phyloP scores from a whole-genome alignment of 2,329 filamentous ascomycete genomes.

The Pseudopyrenochaeta lycopersici region DNA sequence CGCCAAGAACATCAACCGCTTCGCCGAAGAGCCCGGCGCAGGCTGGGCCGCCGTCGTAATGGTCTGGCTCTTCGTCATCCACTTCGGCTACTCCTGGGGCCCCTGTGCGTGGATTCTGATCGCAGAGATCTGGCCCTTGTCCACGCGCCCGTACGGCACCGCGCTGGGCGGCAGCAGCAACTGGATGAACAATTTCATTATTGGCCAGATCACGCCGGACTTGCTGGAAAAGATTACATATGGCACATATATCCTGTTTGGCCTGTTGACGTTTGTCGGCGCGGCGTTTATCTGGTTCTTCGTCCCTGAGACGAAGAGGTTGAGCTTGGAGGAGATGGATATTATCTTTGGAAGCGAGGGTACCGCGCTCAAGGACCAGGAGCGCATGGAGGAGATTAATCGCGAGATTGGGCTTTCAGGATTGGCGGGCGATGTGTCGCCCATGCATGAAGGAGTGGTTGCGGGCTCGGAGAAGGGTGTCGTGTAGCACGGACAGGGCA shows the following conservation, averaged over 20 bases:
- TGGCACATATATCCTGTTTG: slow-evolving; percentile 77
- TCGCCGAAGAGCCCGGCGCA: slow-evolving; percentile 53
- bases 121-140: slow-evolving; percentile 77
- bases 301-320: slow-evolving; percentile 64
- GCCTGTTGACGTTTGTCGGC: slow-evolving; percentile 69
- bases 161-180: slow-evolving; percentile 64
- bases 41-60: slow-evolving; percentile 76
- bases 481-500: slow-evolving; percentile 1
- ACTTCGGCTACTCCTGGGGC: slow-evolving; percentile 80
- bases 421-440: slow-evolving; percentile 12
- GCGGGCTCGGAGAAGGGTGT: slow-evolving; percentile 24
- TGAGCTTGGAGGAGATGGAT: slow-evolving; percentile 67
- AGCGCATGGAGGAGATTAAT: slow-evolving; percentile 77
- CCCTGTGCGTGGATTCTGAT: slow-evolving; percentile 79
- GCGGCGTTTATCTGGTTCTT: slow-evolving; percentile 63
- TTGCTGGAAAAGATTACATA: slow-evolving; percentile 72
- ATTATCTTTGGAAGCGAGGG: slow-evolving; percentile 63
- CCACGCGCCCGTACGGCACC: slow-evolving; percentile 73
- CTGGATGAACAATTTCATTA: slow-evolving; percentile 66
- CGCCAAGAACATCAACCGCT: slow-evolving; percentile 68
- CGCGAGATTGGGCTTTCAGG: slow-evolving; percentile 71
- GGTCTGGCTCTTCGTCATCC: slow-evolving; percentile 78
- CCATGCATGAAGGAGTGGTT: slow-evolving; percentile 12
- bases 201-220: slow-evolving; percentile 74
- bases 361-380: slow-evolving; percentile 70